These are phyloP conservation scores for Conoideocrella luteorostrata DNA, from an alignment of 2,329 filamentous ascomycete genomes.

Conservation along the genomic window DNA sequence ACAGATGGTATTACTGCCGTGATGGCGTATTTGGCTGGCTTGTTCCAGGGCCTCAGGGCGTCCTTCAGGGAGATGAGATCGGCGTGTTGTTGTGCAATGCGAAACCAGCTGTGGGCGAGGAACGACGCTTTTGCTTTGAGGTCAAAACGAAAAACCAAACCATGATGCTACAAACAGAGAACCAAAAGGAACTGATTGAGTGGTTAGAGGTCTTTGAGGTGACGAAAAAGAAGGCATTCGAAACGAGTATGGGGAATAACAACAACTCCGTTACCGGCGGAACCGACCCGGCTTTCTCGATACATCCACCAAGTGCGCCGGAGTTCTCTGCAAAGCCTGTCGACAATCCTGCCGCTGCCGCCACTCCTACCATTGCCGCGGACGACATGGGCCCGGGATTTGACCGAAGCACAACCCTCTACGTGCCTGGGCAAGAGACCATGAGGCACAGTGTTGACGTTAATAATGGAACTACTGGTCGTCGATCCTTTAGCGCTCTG, in stretches of 20 bases:
- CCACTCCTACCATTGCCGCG: conserved; percentile 45
- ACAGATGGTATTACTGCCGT: conserved; percentile 93
- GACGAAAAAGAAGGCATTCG: conserved; percentile 86
- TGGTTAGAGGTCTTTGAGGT: conserved; percentile 93
- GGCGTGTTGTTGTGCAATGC: conserved; percentile 91
- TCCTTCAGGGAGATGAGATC: conserved; percentile 93
- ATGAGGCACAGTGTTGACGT: conserved; percentile 70
- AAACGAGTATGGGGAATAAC: conserved; percentile 56
- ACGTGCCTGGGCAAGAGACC: conserved; percentile 53
- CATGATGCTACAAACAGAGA: conserved; percentile 86
- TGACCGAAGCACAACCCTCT: conserved; percentile 60
- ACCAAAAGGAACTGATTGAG: conserved; percentile 82
- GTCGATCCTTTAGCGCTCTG: conserved; percentile 50
- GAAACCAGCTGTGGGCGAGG: conserved; percentile 84
- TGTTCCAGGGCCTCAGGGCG: conserved; percentile 74
- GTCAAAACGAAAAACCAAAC: conserved; percentile 96
- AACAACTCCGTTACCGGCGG: conserved; percentile 40
- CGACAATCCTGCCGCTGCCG: conserved; percentile 56
- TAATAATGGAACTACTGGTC: conserved; percentile 35
- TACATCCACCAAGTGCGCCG: conserved; percentile 78
- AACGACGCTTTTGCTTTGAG: conserved; percentile 94
- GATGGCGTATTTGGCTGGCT: conserved; percentile 96
- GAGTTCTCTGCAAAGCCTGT: conserved; percentile 81
- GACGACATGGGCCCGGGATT: conserved; percentile 35
- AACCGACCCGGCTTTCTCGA: conserved; percentile 77